These are phyloP conservation scores for Bertia moriformis DNA, from an alignment of 2,329 filamentous ascomycete genomes.

Conservation along the genomic window DNA sequence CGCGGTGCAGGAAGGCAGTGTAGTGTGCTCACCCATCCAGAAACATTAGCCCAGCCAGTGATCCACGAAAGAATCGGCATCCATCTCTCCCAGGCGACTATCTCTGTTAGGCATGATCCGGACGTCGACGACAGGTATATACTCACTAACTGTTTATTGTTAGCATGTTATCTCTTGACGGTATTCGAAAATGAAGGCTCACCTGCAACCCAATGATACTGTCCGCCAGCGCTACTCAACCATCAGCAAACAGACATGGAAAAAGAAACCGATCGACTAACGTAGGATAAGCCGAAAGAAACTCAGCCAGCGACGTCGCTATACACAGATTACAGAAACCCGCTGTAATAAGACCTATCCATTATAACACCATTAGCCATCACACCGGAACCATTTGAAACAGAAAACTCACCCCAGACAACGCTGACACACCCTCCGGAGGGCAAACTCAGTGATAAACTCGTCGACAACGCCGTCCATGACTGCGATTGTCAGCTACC, in stretches of 20 bases:
- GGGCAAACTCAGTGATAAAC: conserved; percentile 36
- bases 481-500: not conserved
- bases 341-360: conserved; percentile 28
- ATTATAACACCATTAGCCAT: no score
- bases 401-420: conserved; percentile 47
- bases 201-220: conserved; percentile 60
- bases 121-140: not conserved
- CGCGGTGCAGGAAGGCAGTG: conserved; percentile 2
- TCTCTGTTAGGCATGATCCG: not conserved
- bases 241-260: conserved; percentile 3
- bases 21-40: conserved; percentile 50
- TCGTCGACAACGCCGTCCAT: conserved; percentile 3
- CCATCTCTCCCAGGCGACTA: conserved; percentile 42
- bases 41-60: conserved; percentile 60
- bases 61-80: conserved; percentile 52
- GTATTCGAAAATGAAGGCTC: no score
- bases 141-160: conserved; percentile 15
- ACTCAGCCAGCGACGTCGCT: conserved; percentile 56
- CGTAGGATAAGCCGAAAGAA: conserved; percentile 47
- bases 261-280: not conserved
- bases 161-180: no score
- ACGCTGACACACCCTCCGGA: conserved; percentile 59
- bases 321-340: conserved; percentile 58
- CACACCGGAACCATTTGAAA: no score
- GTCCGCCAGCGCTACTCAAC: conserved; percentile 29